Base-by-base conservation (phyloP, 2,329 filamentous ascomycete species). In the Diplodia scrobiculata region DNA sequence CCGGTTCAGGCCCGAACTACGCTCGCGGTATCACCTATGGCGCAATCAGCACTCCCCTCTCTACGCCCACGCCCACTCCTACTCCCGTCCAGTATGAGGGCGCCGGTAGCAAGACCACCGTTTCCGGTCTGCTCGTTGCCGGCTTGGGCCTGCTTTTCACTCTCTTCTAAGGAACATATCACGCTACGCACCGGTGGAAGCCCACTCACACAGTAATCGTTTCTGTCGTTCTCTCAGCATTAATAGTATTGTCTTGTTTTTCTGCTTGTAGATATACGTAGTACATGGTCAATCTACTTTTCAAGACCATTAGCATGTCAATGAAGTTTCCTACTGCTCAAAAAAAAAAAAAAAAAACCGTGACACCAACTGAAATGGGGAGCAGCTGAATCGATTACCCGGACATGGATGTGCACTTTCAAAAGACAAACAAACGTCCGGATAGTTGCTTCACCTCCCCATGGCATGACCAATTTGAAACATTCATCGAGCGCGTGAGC, bases 131-230 rank as follows among this genome's bases (percentile, higher is more conserved):
- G 7, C 34, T 60, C 1, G 9, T 60, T 48, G 55, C 38, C 19
- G 55, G 38, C 11, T 17, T 60, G 29, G 38, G 55, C 5, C 21
- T 60, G 55, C 14, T 48, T n/a, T 41, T 60, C 21, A 41, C 38
- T 13, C 21, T 60, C 21, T 47, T 60, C n/a, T 60, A 38, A 54
- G 29, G 25, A 29, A 25, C 3, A 10, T 14, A 11, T 36, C 48
- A n/a, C n/a, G 6, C 17, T 45, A 7, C 14, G 21, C 48, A 13
- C n/a, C 5, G 29, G 51, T 32, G 51, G 51, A n/a, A 5, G 19
- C 0, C n/a, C n/a, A 10, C 17, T 19, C 7, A 10, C 2, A 3
- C n/a, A 19, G 17, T 45, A 45, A 45, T 14, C 7, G 7, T 10
- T 51, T 3, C 11, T 17, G 25, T 51, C 25, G 7, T 51, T 29